Percentiles rank a stretch among this genome's conserved stretches.
phyloP scores from a whole-genome alignment of 2,329 filamentous ascomycete genomes.

The Sclerotinia glacialis region DNA sequence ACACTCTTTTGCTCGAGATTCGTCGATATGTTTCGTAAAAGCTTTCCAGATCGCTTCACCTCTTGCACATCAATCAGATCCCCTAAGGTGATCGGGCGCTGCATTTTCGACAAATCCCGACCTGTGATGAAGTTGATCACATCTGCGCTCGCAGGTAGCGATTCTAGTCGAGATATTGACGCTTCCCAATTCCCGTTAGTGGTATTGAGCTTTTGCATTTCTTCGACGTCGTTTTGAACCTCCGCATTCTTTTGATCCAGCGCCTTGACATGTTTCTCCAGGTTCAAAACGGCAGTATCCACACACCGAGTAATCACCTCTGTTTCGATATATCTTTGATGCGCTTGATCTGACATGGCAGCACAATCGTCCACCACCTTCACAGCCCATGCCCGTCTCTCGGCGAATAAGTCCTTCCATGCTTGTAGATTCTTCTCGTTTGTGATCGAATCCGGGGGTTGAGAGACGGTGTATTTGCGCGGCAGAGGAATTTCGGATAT shows the following conservation, averaged over 20 bases:
- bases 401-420: constrained; percentile 86
- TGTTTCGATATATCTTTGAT: constrained; percentile 68
- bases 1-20: constrained; percentile 59
- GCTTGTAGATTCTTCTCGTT: constrained; percentile 76
- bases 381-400: constrained; percentile 76
- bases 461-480: constrained; percentile 56
- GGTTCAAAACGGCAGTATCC: constrained; percentile 81
- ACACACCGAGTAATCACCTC: constrained; percentile 75
- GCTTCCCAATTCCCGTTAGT: constrained; percentile 65
- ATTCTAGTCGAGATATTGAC: constrained; percentile 62
- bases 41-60: constrained; percentile 67
- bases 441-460: constrained; percentile 77
- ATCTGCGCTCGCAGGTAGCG: constrained; percentile 60
- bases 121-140: constrained; percentile 67
- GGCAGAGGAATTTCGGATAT: constrained; percentile 51
- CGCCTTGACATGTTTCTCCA: constrained; percentile 69
- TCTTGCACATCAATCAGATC: constrained; percentile 75
- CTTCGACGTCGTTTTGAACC: constrained; percentile 66
- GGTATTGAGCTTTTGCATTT: constrained; percentile 65
- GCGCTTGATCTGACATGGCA: constrained; percentile 59
- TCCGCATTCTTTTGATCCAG: constrained; percentile 71
- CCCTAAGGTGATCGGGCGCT: constrained; percentile 58
- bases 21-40: constrained; percentile 56
- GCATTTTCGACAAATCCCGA: constrained; percentile 44
- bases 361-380: constrained; percentile 67